phyloP scores from a whole-genome alignment of 352 stramenopile genomes.

The Phytophthora sp. region DNA sequence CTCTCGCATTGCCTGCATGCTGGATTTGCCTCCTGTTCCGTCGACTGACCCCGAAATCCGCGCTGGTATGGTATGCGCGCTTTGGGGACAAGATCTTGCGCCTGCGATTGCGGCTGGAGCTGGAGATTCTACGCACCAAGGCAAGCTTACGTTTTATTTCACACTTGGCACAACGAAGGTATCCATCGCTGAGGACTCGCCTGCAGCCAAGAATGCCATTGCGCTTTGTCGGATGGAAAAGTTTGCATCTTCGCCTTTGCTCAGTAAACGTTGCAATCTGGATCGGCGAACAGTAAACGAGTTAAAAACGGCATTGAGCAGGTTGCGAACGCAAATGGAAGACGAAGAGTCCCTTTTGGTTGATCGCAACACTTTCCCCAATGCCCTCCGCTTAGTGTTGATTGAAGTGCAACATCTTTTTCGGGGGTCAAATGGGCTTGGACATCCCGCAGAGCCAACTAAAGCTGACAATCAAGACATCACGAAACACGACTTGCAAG shows the following conservation, averaged over 20 bases:
- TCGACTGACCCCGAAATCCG: slow-evolving; percentile 61
- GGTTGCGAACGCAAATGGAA: slow-evolving; percentile 64
- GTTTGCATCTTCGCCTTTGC: slow-evolving; percentile 53
- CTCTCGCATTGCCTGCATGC: slow-evolving; percentile 56
- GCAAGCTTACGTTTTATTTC: slow-evolving; percentile 58
- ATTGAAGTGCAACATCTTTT: slow-evolving; percentile 50
- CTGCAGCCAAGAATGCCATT: slow-evolving; percentile 18
- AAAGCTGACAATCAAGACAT: neutral
- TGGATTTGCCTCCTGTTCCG: slow-evolving; percentile 47
- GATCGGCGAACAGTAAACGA: slow-evolving; percentile 29
- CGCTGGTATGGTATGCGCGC: slow-evolving; percentile 56
- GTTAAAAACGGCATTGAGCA: slow-evolving; percentile 45
- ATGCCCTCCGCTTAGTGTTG: slow-evolving; percentile 36
- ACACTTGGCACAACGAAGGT: slow-evolving; percentile 60
- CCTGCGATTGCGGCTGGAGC: slow-evolving; percentile 38
- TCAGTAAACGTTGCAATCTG: slow-evolving; percentile 56
- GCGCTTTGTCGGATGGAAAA: slow-evolving; percentile 44
- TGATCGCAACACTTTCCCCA: slow-evolving; percentile 40
- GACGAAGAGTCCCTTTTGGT: slow-evolving; percentile 67
- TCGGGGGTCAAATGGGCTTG: slow-evolving; percentile 2
- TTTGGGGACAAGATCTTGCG: slow-evolving; percentile 65
- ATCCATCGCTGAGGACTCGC: slow-evolving; percentile 23
- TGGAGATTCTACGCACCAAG: neutral
- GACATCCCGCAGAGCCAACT: neutral
- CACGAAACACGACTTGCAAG: neutral